Evolutionary conservation across 2,329 filamentous ascomycete genomes (phyloP), one percentile per base, ranked within the genome.

Genomic region (Exophiala xenobiotica): DNA sequence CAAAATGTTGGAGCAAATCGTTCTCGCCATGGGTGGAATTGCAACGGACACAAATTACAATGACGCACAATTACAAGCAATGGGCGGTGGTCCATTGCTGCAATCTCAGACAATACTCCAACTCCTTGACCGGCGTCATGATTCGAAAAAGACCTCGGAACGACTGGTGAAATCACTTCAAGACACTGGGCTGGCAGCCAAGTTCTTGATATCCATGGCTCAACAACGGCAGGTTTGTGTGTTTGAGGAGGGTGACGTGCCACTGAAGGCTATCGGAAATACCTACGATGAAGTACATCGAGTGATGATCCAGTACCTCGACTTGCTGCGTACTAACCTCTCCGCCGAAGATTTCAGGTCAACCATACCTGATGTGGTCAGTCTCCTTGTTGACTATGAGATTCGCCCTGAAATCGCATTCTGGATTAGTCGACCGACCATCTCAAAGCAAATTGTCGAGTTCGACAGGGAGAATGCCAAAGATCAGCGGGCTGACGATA

Each of bases 21-120:
- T 97, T 45, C 83, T 84, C 27, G 88, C 88, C 2, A 97, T 99
- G 93, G 90, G 89, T 14, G 95, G 95, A 39, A 91, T 99, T 53
- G 85, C 92, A 9, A 85, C 91, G 3, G 86, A 92, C 54, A 81
- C 85, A 46, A 89, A 91, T 64, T 92, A 96, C 64, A 96, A 89
- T 23, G 92, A 99, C 61, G 76, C 85, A 14, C 91, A 96, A 69
- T 80, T 96, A 22, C 76, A 88, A 56, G 90, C 89, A 11, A 90
- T 99, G 82, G 89, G 88, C 33, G 92, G 91, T 54, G 91, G 92
- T 11, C 83, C 89, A 45, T 75, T 85, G 20, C 76, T 99, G 8
- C 86, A 88, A 58, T 82, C 85, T 7, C 87, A 92, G 62, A 95
- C 88, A 1, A 78, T 97, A 31, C 80, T 88, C 54, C 83, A 87